These are phyloP conservation scores for Sporisorium graminicola DNA, from an alignment of 1,284 basidiomycete genomes.

Conservation along the genomic window DNA sequence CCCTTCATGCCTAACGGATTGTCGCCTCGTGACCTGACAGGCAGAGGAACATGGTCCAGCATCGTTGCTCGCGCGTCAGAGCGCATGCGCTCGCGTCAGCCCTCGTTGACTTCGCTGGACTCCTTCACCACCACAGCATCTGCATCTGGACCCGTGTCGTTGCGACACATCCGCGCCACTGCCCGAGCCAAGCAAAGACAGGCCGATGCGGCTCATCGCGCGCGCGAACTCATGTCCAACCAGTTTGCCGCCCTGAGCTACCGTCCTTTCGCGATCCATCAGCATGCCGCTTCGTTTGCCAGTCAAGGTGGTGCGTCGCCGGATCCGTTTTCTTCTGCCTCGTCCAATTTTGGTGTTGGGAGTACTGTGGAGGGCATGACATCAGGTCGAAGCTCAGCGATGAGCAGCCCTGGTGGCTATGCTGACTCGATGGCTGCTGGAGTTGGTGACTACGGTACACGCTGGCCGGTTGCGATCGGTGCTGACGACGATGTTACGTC, in stretches of 20 bases:
- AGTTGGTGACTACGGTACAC: conserved; percentile 30
- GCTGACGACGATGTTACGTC: conserved; percentile 26
- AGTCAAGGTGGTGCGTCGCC: conserved; percentile 5
- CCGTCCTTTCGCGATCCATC: conserved; percentile 54
- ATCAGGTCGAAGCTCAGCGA: conserved; percentile 19
- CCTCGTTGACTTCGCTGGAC: conserved; percentile 34
- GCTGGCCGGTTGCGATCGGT: conserved; percentile 48
- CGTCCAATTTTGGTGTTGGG: conserved; percentile 2
- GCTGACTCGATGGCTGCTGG: conserved; percentile 13
- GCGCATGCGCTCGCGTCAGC: conserved; percentile 27
- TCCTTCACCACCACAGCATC: conserved; percentile 16
- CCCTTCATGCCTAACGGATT: conserved; percentile 56
- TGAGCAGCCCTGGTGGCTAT: conserved; percentile 15
- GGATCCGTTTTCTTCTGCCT: conserved; percentile 10
- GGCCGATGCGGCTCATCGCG: conserved; percentile 33
- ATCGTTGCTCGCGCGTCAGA: conserved; percentile 55
- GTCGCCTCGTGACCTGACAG: conserved; percentile 52
- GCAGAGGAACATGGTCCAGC: conserved; percentile 58
- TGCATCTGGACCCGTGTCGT: conserved; percentile 51
- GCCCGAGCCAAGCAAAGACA: conserved; percentile 44
- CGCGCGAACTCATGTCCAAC: conserved; percentile 41
- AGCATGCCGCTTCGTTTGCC: conserved; percentile 38
- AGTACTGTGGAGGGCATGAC: not conserved
- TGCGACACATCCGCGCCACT: conserved; percentile 47
- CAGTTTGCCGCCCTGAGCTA: conserved; percentile 47